Evolutionary conservation across 768 basidiomycete genomes (phyloP).

Genomic region (Kwoniella sp.): DNA sequence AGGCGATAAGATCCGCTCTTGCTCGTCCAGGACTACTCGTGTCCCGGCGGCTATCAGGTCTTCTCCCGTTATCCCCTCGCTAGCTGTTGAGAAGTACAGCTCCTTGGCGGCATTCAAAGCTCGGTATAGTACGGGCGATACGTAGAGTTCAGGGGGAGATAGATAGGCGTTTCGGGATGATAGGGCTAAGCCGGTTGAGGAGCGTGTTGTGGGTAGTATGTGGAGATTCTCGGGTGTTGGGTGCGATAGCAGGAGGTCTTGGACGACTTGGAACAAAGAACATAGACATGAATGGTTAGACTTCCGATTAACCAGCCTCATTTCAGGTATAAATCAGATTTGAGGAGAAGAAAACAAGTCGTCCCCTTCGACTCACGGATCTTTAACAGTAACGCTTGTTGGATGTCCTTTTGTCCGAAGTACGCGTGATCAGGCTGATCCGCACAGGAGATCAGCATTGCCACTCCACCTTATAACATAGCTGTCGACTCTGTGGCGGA

Average conservation of each 20-base stretch:
- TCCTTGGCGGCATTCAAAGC: constrained; percentile 67
- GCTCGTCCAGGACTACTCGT: constrained; percentile 31
- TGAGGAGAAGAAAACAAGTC: background rate
- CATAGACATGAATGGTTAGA: no score
- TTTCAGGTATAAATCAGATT: no score
- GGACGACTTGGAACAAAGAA: constrained; percentile 62
- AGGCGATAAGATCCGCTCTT: constrained; percentile 24
- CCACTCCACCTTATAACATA: background rate
- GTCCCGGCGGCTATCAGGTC: constrained; percentile 34
- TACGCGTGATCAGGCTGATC: constrained; percentile 83
- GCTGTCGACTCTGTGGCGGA: background rate
- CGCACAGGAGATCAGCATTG: background rate
- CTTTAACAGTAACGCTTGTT: constrained; percentile 84
- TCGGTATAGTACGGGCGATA: constrained; percentile 69
- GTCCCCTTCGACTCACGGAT: constrained; percentile 38
- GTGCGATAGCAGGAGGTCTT: constrained; percentile 77
- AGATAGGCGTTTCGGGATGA: constrained; percentile 91
- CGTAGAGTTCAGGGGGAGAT: constrained; percentile 63
- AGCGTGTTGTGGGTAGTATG: constrained; percentile 81
- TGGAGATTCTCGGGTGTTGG: constrained; percentile 73
- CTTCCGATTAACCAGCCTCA: no score
- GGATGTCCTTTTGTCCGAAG: constrained; percentile 98
- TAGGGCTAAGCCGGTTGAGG: constrained; percentile 70
- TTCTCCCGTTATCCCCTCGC: constrained; percentile 33
- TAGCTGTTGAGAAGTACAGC: constrained; percentile 61